A percentile compares a stretch with the other conserved stretches of the same genome.
phyloP scores from a whole-genome alignment of 345 rosid species.

The Theobroma cacao region DNA sequence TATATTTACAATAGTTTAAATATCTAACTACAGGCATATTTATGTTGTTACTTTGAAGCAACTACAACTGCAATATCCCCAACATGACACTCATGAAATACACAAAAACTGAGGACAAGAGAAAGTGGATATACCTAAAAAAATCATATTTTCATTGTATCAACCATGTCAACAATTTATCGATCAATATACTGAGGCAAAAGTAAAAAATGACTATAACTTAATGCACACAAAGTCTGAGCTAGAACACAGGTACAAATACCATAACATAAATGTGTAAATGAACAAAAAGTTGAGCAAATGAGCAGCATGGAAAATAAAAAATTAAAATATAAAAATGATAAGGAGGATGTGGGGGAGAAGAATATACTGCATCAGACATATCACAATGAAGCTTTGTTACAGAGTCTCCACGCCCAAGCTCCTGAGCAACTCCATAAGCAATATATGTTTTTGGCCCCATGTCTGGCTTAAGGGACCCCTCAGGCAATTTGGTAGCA shows the following conservation, averaged over 20 bases:
- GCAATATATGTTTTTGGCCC: slow-evolving; percentile 85
- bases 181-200: neutral
- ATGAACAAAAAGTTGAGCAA: neutral
- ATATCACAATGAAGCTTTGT: slow-evolving; percentile 86
- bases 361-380: slow-evolving; percentile 74
- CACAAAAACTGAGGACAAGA: neutral
- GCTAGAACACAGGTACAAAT: neutral
- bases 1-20: neutral
- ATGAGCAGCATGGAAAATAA: neutral
- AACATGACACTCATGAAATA: neutral
- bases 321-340: neutral
- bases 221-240: neutral
- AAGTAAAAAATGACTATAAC: neutral
- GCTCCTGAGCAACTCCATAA: slow-evolving; percentile 62
- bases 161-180: neutral
- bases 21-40: neutral
- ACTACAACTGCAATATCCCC: neutral
- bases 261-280: neutral
- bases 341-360: neutral
- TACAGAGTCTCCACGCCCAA: slow-evolving; percentile 82
- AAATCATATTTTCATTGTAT: neutral
- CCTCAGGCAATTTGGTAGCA: slow-evolving; percentile 48
- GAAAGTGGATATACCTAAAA: neutral
- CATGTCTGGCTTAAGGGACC: slow-evolving; percentile 70
- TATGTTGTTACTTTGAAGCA: neutral